Evolutionary conservation across 2,329 filamentous ascomycete species (phyloP), one percentile per base, ranked within the genome.

Genomic region (Neofusicoccum parvum): DNA sequence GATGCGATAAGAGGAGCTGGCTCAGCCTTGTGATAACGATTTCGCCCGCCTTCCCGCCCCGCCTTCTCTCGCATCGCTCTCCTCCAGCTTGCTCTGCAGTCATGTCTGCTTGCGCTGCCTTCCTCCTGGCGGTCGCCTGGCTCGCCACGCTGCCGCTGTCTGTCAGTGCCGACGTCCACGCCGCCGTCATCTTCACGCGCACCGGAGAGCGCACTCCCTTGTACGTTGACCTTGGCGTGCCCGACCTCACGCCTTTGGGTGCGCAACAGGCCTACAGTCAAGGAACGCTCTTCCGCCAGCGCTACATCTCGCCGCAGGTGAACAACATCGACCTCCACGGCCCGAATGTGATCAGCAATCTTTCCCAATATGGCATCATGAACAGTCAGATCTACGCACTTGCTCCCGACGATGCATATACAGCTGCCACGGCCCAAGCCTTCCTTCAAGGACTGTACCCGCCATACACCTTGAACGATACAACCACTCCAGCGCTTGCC

Each of bases 371-470:
- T 62, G 72, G 75, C 34, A 67, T 85, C 15, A 72, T 82, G 65
- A 74, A 80, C 49, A 74, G 81, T 17, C 79, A 87, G 67, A 69
- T 87, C 9, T 77, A 76, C 60, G 74, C 86, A 11, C 73, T 82
- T 53, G 79, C 86, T 0, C 73, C 80, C 32, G 79, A 85, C 32
- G 76, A 80, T 37, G 80, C 83, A 66, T 81, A 80, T 64, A 78
- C 81, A 2, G 72, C 81, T 39, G 82, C 82, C 1, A 86, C 85
- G 3, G 85, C 86, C 12, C 83, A 86, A 69, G 86, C 87, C 2
- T 88, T 88, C 70, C 81, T 88, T 79, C 86, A 88, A 72, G 86
- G 85, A 7, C 75, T 88, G 10, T 88, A 88, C 71, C 86, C 86
- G 39, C 85, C 86, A 1, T 73, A 75, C 54, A 71, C 73, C 3